Evolutionary conservation across 1,139 yeast species (phyloP).

Genomic region (Candida glucosophila): DNA sequence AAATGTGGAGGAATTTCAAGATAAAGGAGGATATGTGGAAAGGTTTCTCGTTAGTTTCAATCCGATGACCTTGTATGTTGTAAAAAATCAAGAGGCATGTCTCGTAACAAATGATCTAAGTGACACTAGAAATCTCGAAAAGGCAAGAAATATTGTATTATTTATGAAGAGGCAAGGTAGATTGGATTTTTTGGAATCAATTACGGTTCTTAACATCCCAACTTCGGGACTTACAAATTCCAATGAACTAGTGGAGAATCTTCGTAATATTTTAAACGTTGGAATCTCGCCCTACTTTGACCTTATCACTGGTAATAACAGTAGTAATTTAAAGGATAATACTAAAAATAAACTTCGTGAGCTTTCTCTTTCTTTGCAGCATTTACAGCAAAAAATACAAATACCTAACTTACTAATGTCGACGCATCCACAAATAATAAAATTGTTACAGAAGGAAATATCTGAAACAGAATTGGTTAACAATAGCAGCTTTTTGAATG

Average conservation of each 20-base stretch:
- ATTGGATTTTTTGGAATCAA: no score
- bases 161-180: no score
- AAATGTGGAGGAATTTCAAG: no score
- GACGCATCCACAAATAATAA: constrained; percentile 46
- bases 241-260: constrained; percentile 40
- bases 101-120: no score
- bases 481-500: constrained; percentile 47
- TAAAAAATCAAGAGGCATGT: no score
- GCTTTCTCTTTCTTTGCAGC: constrained; percentile 57
- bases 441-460: constrained; percentile 11
- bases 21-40: no score
- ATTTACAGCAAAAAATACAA: constrained; percentile 59
- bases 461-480: constrained; percentile 16
- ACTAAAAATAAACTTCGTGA: constrained; percentile 65
- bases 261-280: constrained; percentile 48
- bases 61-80: no score
- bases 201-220: no score
- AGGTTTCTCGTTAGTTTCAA: no score
- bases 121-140: no score
- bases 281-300: constrained; percentile 36
- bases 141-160: no score
- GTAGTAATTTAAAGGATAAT: constrained; percentile 14
- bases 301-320: constrained; percentile 12
- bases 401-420: constrained; percentile 53
- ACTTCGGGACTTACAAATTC: no score